These are phyloP conservation scores for Hypoxylon rickii DNA, from an alignment of 495 filamentous ascomycete species.

Conservation along the genomic window DNA sequence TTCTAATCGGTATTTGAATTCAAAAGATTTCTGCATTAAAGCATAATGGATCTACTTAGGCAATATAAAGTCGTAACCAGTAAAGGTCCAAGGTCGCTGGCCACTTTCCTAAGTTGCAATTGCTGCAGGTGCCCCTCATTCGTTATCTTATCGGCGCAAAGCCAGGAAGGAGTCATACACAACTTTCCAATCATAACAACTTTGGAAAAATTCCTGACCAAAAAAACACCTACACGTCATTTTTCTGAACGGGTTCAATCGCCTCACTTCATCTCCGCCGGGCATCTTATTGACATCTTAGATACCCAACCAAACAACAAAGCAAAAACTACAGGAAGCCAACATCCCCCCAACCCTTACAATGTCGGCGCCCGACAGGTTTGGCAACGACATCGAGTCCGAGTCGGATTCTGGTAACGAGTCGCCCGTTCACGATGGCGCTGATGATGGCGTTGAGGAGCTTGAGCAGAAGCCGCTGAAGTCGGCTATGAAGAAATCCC, in stretches of 20 bases:
- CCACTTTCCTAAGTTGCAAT: no score
- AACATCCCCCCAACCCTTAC: no score
- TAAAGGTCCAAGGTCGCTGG: no score
- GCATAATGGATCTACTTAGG: no score
- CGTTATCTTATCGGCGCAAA: constrained; percentile 31
- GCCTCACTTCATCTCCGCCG: background rate
- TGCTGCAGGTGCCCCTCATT: constrained; percentile 29
- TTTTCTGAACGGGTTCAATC: background rate
- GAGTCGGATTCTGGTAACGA: constrained; percentile 46
- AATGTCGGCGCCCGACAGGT: constrained; percentile 36
- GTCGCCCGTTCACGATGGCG: constrained; percentile 43
- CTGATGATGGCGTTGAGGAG: constrained; percentile 46
- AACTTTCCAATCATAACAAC: constrained; percentile 20
- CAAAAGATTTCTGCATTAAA: no score
- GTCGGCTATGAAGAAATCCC: constrained; percentile 54
- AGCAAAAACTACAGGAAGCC: no score
- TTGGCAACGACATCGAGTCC: constrained; percentile 36
- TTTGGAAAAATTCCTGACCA: constrained; percentile 29
- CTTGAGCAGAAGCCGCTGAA: constrained; percentile 48
- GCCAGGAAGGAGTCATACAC: constrained; percentile 35
- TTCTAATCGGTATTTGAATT: no score
- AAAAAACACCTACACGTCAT: constrained; percentile 28
- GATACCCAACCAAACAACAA: no score
- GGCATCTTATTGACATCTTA: no score
- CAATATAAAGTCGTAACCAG: no score